Base-by-base conservation (phyloP, 257 asterid genomes). In the Capsicum chinense region DNA sequence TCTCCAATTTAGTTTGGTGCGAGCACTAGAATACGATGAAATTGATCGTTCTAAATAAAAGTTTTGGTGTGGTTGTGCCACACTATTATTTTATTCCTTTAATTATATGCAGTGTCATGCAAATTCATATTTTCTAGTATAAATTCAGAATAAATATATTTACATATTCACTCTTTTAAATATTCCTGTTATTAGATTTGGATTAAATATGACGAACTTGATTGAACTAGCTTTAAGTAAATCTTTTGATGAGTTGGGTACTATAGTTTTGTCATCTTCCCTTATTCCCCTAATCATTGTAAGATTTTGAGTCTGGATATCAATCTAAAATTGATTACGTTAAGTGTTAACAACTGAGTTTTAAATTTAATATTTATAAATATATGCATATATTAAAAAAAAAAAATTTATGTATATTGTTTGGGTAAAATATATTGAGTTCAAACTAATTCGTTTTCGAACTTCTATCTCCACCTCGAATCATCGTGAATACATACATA, bases 171-270 rank as follows among this genome's bases (percentile, higher is more conserved):
- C 2, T 15, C n/a, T 56, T 56, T 3, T 0, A 13, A 56, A 56
- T 13, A 14, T 56, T 56, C 2, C 14, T 4, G 2, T 56, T 56
- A 56, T 56, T 14, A 56, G 15, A 14, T 56, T 13, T 56, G n/a
- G 15, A 15, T 14, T 4, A 56, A 56, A 13, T 12, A 3, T 67
- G 6, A 67, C 7, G 6, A 37, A 9, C 14, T 37, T 37, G 12
- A 67, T 67, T 67, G 52, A 67, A 67, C 13, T 14, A 4, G 19
- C 12, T 37, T 15, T 68, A 37, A 37, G 15, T 39, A 68, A 37
- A 12, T 39, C 17, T 68, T 68, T 39, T 68, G 54, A 68, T 39
- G 78, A 68, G 78, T 68, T 68, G 14, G 76, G 26, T 68, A 68
- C 54, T 68, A 7, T 10, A 68, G 6, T 68, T 39, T 68, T 68